A percentile compares a stretch with the other conserved stretches of the same genome.
These are phyloP conservation scores for Bryum argenteum DNA, from an alignment of 225 moss, liverwort and hornwort species.

Conservation along the genomic window DNA sequence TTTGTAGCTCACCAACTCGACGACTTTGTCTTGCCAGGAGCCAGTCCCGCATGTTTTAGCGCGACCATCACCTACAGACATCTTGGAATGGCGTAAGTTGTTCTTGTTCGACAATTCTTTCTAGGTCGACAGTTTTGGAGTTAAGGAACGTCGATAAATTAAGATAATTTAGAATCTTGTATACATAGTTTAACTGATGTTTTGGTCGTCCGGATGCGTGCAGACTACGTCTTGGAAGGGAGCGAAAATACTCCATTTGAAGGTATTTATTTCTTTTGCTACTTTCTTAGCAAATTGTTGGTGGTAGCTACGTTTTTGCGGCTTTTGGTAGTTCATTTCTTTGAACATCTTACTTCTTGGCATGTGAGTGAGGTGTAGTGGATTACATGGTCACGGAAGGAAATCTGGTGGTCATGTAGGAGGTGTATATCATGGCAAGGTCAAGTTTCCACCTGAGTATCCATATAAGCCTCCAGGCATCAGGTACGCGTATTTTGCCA, in stretches of 20 bases:
- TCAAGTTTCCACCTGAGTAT: slow-evolving; percentile 96
- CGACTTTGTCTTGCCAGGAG: slow-evolving; percentile 60
- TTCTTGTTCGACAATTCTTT: slow-evolving; percentile 8
- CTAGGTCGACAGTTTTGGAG: neutral
- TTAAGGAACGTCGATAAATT: neutral
- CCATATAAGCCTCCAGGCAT: slow-evolving; percentile 85
- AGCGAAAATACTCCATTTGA: slow-evolving; percentile 95
- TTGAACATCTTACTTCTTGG: neutral
- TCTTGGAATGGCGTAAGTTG: slow-evolving; percentile 99
- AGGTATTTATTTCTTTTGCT: slow-evolving; percentile 49
- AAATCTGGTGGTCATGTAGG: slow-evolving; percentile 48
- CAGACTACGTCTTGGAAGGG: slow-evolving; percentile 98
- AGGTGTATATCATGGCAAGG: slow-evolving; percentile 98
- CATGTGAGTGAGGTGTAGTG: slow-evolving; percentile 16
- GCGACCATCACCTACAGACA: slow-evolving; percentile 91
- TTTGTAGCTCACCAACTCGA: slow-evolving; percentile 5
- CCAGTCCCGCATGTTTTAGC: slow-evolving; percentile 94
- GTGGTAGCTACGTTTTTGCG: slow-evolving; percentile 10
- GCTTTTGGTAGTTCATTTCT: slow-evolving; percentile 5
- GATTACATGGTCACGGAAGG: slow-evolving; percentile 15
- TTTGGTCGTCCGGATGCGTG: slow-evolving; percentile 23
- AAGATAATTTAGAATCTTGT: neutral
- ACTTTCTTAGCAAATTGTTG: neutral
- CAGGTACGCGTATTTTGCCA: slow-evolving; percentile 30
- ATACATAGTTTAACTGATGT: neutral